Evolutionary conservation across 495 filamentous ascomycete species (phyloP).

Genomic region (Arthonia radiata): DNA sequence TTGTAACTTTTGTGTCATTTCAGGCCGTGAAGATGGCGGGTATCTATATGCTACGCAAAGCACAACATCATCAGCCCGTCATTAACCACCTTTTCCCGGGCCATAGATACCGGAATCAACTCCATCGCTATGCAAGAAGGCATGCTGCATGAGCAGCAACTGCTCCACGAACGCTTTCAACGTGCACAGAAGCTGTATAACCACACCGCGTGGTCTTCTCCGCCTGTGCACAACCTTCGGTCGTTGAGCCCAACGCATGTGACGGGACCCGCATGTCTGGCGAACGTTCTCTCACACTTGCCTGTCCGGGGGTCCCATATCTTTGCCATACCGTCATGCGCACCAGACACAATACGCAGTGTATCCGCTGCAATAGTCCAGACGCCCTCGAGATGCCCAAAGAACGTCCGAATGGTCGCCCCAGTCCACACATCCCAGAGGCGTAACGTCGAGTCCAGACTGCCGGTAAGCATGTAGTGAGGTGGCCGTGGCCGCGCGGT

Average conservation of each 20-base stretch:
- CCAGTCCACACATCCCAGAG: constrained; percentile 78
- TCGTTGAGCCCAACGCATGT: constrained; percentile 81
- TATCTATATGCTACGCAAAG: too few relatives aligned
- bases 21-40: too few relatives aligned
- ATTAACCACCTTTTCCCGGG: too few relatives aligned
- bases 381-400: constrained; percentile 86
- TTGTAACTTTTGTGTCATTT: too few relatives aligned
- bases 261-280: constrained; percentile 72
- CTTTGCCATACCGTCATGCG: constrained; percentile 86
- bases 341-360: constrained; percentile 64
- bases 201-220: constrained; percentile 78
- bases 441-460: constrained; percentile 72
- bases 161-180: too few relatives aligned
- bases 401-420: constrained; percentile 68
- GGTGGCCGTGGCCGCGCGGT: constrained; percentile 44
- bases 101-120: too few relatives aligned
- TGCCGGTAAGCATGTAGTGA: constrained; percentile 75
- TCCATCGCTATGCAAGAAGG: too few relatives aligned
- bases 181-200: constrained; percentile 28
- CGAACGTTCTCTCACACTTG: constrained; percentile 73
- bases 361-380: constrained; percentile 89
- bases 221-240: constrained; percentile 61
- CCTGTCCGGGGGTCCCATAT: constrained; percentile 87
- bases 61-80: too few relatives aligned
- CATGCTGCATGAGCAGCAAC: too few relatives aligned